Evolutionary conservation across 768 basidiomycete genomes (phyloP), one percentile per base, ranked within the genome.

Genomic region (Boletus huronensis): DNA sequence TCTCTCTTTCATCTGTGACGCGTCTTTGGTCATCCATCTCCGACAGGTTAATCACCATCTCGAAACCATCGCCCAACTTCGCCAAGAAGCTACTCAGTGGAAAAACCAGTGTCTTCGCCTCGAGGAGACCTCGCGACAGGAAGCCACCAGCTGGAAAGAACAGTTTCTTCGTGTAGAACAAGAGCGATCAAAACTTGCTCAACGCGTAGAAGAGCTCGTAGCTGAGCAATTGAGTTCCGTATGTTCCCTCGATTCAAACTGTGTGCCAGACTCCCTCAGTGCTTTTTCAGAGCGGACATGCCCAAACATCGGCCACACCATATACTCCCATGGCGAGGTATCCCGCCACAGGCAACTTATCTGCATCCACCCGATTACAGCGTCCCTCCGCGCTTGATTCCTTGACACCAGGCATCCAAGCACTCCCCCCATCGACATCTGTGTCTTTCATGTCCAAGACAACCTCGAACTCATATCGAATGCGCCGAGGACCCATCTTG

Each of bases 141-240:
- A 79, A 55, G 80, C 87, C 0, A 75, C 76, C 50, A 85, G 85
- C 60, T 90, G 88, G 88, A 89, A 90, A 67, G 87, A 88, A 21
- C 87, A 88, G 60, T 90, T 88, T 66, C 72, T 84, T 35, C 82
- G 87, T 16, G 85, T 88, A 42, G 87, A 90, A 57, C 77, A 84
- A 52, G 86, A 89, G 53, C 79, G 87, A 52, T 79, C 77, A 29
- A 75, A 76, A 6, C 76, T 88, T 13, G 74, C 82, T 8, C 77
- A 78, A 5, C 76, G 82, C 39, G 65, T 85, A 10, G 83, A 85
- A 42, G 84, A 86, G 50, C 75, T 87, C 2, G 66, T 84, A 9
- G 68, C 79, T 5, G 82, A 82, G 48, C 75, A 75, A 40, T 65
- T 77, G 23, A 16, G 50, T 26, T 73, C 73, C 50, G 82, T 82